These are phyloP conservation scores for Petunia secreta DNA, from an alignment of 257 asterid species.

Conservation along the genomic window DNA sequence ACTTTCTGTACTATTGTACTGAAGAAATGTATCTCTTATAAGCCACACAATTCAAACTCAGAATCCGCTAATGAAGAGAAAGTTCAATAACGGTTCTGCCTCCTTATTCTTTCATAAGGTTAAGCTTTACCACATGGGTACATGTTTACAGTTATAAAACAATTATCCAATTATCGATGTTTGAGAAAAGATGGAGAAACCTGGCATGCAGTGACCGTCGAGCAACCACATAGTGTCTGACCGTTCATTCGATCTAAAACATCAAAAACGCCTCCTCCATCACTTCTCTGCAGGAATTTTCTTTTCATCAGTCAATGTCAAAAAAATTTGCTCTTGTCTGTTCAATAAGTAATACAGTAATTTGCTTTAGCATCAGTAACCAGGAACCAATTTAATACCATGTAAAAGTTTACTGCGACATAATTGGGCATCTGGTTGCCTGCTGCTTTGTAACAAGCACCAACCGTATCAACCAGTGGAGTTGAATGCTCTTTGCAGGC, in stretches of 20 bases:
- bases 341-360: not conserved
- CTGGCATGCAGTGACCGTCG: constrained; percentile 81
- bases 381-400: constrained; percentile 53
- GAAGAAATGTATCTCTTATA: not conserved
- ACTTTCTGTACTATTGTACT: not conserved
- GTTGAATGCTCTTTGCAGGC: constrained; percentile 93
- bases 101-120: not conserved
- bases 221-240: constrained; percentile 83
- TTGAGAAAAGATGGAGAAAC: constrained; percentile 36
- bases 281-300: constrained; percentile 77
- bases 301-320: not conserved
- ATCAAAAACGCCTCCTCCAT: constrained; percentile 95
- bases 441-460: constrained; percentile 81
- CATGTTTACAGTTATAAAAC: not conserved
- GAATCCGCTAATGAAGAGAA: not conserved
- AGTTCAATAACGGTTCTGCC: not conserved
- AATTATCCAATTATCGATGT: not conserved
- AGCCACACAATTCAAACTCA: not conserved
- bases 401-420: constrained; percentile 93
- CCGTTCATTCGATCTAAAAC: constrained; percentile 89
- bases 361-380: not conserved
- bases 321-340: not conserved
- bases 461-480: constrained; percentile 65
- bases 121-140: not conserved
- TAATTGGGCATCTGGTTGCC: constrained; percentile 86